Conservation (phyloP, 164 flowering plant genomes). For the Paratinospora sagittata region DNA sequence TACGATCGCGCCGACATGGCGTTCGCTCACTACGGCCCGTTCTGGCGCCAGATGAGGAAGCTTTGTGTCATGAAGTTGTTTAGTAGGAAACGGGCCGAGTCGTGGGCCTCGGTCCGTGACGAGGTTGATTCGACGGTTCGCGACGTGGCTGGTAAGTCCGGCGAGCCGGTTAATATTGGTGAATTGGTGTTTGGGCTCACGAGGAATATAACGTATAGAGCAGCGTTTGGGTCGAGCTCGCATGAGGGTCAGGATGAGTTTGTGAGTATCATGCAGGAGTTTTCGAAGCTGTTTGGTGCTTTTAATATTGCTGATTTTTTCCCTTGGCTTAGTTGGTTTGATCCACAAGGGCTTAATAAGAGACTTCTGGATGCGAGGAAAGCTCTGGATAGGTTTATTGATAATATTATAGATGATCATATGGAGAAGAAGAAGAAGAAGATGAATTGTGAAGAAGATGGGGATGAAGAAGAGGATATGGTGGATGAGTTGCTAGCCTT, state of each 20-base stretch:
- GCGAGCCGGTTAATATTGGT: constrained; percentile 38
- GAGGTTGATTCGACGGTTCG: no score
- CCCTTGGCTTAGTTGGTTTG: constrained; percentile 48
- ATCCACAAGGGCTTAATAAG: constrained; percentile 45
- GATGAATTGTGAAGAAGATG: background rate
- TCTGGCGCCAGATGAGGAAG: no score
- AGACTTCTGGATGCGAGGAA: constrained; percentile 46
- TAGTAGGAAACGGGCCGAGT: no score
- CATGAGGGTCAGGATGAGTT: background rate
- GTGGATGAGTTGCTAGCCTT: constrained; percentile 68
- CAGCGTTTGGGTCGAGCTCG: constrained; percentile 63
- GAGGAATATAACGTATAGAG: constrained; percentile 47
- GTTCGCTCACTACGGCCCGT: no score
- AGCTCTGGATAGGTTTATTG: constrained; percentile 58
- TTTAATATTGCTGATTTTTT: constrained; percentile 68
- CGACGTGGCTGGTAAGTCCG: no score
- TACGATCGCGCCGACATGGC: no score
- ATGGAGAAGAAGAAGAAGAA: constrained; percentile 30
- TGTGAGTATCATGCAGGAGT: constrained; percentile 42
- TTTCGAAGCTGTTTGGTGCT: constrained; percentile 73
- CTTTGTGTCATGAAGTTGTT: no score
- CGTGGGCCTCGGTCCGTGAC: no score
- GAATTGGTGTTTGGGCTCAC: constrained; percentile 65
- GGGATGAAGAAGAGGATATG: constrained; percentile 43
- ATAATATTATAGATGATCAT: constrained; percentile 57